These are phyloP conservation scores for Hamigera avellanea DNA, from an alignment of 495 filamentous ascomycete genomes.

Conservation along the genomic window DNA sequence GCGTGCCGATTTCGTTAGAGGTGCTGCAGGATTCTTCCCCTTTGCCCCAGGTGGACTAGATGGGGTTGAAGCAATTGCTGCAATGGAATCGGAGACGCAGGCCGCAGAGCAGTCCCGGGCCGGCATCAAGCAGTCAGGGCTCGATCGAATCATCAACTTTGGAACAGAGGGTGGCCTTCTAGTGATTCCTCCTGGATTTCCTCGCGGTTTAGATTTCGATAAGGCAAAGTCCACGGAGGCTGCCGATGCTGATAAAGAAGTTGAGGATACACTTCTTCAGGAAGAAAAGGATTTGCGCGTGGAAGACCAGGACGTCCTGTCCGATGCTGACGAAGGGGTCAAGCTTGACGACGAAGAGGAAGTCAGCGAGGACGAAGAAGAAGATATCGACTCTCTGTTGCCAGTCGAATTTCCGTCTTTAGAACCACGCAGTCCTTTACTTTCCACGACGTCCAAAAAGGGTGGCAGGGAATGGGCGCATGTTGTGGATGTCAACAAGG, in stretches of 20 bases:
- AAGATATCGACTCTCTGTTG: conserved; percentile 83
- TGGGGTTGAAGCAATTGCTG: conserved; percentile 69
- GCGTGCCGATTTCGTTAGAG: conserved; percentile 87
- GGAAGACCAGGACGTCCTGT: conserved; percentile 16
- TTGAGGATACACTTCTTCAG: conserved; percentile 61
- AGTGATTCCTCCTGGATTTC: conserved; percentile 72
- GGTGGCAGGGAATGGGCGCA: conserved; percentile 90
- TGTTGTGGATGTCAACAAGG: conserved; percentile 87
- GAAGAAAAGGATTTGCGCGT: conserved; percentile 38
- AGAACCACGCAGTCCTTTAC: conserved; percentile 70
- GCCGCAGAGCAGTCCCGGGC: conserved; percentile 31
- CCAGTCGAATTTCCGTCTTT: conserved; percentile 89
- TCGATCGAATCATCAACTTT: conserved; percentile 76
- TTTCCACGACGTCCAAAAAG: conserved; percentile 56
- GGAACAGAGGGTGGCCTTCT: conserved; percentile 67
- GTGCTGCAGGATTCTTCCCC: conserved; percentile 88
- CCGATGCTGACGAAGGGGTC: conserved; percentile 27
- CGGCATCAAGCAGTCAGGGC: conserved; percentile 27
- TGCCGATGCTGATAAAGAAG: conserved; percentile 51
- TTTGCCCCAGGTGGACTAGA: conserved; percentile 91
- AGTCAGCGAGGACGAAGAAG: conserved; percentile 44
- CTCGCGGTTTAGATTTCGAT: conserved; percentile 62
- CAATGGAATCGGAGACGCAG: conserved; percentile 53
- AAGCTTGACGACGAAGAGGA: conserved; percentile 40
- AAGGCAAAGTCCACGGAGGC: conserved; percentile 45